A percentile compares a stretch with the other conserved stretches of the same genome.
Conservation (phyloP, 495 filamentous ascomycete species). For the Aspergillus carlsbadensis region DNA sequence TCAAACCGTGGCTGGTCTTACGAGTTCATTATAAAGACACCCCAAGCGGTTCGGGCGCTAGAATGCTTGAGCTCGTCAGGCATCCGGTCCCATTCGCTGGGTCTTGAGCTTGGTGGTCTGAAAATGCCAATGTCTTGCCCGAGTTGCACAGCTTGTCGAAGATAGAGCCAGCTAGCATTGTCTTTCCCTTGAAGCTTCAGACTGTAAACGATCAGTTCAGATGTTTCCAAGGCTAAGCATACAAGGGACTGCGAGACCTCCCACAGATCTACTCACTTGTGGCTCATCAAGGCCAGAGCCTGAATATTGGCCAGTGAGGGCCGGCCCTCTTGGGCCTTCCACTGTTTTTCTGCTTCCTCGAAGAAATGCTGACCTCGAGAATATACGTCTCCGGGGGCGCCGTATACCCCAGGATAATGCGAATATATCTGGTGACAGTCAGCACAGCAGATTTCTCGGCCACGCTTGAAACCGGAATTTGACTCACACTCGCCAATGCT, state of each 20-base stretch:
- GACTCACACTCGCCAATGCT: slow-evolving; percentile 39
- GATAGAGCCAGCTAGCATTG: slow-evolving; percentile 32
- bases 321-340: slow-evolving; percentile 35
- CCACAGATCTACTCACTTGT: slow-evolving; percentile 27
- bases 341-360: slow-evolving; percentile 34
- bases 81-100: slow-evolving; percentile 10
- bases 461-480: neutral
- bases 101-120: slow-evolving; percentile 11
- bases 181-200: slow-evolving; percentile 32
- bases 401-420: slow-evolving; percentile 49
- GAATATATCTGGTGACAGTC: slow-evolving; percentile 35
- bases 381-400: slow-evolving; percentile 22
- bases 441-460: neutral
- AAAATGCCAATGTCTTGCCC: slow-evolving; percentile 35
- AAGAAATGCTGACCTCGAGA: slow-evolving; percentile 35
- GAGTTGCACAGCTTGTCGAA: slow-evolving; percentile 37
- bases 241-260: neutral
- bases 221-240: neutral
- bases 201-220: slow-evolving; percentile 25
- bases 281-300: slow-evolving; percentile 36
- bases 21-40: slow-evolving; percentile 35
- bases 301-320: slow-evolving; percentile 36
- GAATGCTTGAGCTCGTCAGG: slow-evolving; percentile 24
- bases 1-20: slow-evolving; percentile 1
- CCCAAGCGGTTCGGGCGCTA: slow-evolving; percentile 34